These are phyloP conservation scores for Phytophthora cactorum DNA, from an alignment of 352 stramenopile genomes.

Conservation along the genomic window DNA sequence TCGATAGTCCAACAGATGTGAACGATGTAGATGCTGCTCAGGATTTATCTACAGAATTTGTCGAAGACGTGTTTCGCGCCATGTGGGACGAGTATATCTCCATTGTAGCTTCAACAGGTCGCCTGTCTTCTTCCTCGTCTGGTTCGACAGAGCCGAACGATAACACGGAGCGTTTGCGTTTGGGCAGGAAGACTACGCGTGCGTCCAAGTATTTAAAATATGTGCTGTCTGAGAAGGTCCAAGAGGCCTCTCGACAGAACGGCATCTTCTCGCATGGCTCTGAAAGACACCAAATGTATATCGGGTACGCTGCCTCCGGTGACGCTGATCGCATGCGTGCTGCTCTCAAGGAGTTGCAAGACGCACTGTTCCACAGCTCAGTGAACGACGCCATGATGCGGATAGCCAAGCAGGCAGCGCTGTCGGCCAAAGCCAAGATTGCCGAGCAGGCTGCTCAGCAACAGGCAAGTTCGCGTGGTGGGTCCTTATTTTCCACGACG, in stretches of 20 bases:
- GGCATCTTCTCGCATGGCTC: constrained; percentile 76
- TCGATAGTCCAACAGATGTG: constrained; percentile 13
- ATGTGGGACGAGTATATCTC: constrained; percentile 40
- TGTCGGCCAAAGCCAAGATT: constrained; percentile 85
- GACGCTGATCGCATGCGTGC: constrained; percentile 64
- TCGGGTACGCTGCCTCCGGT: constrained; percentile 50
- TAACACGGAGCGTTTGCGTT: constrained; percentile 10
- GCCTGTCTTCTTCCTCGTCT: constrained; percentile 19
- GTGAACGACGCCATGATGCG: constrained; percentile 86
- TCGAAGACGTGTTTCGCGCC: constrained; percentile 29
- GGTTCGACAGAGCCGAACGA: constrained; percentile 18
- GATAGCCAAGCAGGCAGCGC: constrained; percentile 77
- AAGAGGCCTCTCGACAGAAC: constrained; percentile 71
- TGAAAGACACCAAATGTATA: constrained; percentile 61
- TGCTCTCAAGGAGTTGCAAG: constrained; percentile 60
- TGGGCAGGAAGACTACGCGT: constrained; percentile 24
- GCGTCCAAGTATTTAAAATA: constrained; percentile 78
- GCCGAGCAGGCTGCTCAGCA: constrained; percentile 80
- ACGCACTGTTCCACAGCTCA: constrained; percentile 72
- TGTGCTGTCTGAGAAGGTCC: constrained; percentile 75
- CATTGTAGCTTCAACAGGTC: constrained; percentile 18
- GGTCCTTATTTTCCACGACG: constrained; percentile 78
- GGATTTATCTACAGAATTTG: constrained; percentile 24
- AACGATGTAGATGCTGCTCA: constrained; percentile 5
- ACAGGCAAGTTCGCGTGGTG: constrained; percentile 58